Conservation (phyloP, 2,329 filamentous ascomycete genomes). For the Diaporthe ilicicola region DNA sequence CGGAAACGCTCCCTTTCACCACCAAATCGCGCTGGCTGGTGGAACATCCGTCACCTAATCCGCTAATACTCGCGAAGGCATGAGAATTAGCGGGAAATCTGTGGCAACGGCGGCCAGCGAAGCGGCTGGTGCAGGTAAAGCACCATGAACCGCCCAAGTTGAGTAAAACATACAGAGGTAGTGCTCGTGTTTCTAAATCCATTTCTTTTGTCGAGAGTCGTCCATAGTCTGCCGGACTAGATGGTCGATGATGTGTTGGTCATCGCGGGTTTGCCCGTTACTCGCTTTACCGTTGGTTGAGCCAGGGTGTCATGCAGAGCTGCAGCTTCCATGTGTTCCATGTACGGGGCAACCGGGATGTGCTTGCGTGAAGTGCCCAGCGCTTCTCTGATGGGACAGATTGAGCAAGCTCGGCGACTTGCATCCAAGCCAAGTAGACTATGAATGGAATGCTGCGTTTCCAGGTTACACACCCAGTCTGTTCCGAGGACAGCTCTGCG, state of each 20-base stretch:
- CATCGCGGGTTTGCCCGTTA: not conserved
- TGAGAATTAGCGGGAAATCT: not conserved
- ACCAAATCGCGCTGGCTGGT: not conserved
- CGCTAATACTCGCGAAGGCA: not conserved
- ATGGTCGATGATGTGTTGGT: not conserved
- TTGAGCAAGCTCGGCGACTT: constrained; percentile 18
- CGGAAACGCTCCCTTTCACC: not conserved
- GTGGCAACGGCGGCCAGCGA: not conserved
- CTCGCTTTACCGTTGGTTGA: not conserved
- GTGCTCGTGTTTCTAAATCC: not conserved
- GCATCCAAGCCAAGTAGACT: constrained; percentile 3
- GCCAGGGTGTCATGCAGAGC: constrained; percentile 28
- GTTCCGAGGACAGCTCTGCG: not conserved
- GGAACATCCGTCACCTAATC: not conserved
- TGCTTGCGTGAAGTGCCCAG: constrained; percentile 9
- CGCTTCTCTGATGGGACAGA: constrained; percentile 15
- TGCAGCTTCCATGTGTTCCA: constrained; percentile 25
- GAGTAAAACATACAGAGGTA: not conserved
- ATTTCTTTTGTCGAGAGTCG: not conserved
- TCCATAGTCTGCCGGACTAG: not conserved
- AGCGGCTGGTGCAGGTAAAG: not conserved
- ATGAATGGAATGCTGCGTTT: not conserved
- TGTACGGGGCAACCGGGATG: constrained; percentile 24
- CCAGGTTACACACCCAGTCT: not conserved
- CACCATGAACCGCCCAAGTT: not conserved